Evolutionary conservation across 2,329 filamentous ascomycete species (phyloP).

Genomic region (Fusarium pseudonygamai): DNA sequence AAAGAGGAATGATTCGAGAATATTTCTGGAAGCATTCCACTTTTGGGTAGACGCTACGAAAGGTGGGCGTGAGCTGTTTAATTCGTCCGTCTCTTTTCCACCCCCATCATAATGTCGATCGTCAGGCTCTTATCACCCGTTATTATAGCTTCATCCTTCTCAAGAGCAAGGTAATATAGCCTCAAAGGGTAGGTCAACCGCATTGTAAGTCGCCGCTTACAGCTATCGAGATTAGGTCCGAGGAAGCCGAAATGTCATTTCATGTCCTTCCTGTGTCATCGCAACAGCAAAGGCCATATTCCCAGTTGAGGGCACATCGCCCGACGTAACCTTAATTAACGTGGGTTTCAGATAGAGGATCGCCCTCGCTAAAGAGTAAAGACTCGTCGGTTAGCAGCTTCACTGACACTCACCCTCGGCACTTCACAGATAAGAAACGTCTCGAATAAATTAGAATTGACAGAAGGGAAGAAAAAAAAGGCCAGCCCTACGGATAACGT

Average conservation of each 20-base stretch:
- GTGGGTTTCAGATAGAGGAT: constrained; percentile 34
- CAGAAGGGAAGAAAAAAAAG: neutral
- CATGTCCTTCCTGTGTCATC: neutral
- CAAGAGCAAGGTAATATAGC: neutral
- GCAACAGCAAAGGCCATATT: neutral
- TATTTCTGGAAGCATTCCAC: constrained; percentile 37
- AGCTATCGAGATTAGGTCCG: neutral
- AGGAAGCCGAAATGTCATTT: neutral
- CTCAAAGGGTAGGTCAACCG: neutral
- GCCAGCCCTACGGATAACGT: constrained; percentile 20
- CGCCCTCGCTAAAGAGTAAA: constrained; percentile 17
- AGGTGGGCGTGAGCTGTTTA: constrained; percentile 19
- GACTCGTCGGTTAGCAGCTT: constrained; percentile 15
- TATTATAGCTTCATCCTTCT: constrained; percentile 6
- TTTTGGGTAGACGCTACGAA: neutral
- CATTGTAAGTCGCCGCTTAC: neutral
- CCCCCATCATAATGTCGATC: constrained; percentile 14
- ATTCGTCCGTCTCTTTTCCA: neutral
- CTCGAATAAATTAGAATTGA: constrained; percentile 4
- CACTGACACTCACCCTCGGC: constrained; percentile 8
- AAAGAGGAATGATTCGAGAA: constrained; percentile 39
- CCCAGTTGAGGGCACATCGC: constrained; percentile 11
- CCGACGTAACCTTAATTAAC: constrained; percentile 24
- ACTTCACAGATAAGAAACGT: constrained; percentile 8
- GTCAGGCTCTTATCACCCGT: constrained; percentile 4